A percentile compares a stretch with the other conserved stretches of the same genome.
Conservation (phyloP, 1,284 basidiomycete species). For the Fomitopsis betulina region DNA sequence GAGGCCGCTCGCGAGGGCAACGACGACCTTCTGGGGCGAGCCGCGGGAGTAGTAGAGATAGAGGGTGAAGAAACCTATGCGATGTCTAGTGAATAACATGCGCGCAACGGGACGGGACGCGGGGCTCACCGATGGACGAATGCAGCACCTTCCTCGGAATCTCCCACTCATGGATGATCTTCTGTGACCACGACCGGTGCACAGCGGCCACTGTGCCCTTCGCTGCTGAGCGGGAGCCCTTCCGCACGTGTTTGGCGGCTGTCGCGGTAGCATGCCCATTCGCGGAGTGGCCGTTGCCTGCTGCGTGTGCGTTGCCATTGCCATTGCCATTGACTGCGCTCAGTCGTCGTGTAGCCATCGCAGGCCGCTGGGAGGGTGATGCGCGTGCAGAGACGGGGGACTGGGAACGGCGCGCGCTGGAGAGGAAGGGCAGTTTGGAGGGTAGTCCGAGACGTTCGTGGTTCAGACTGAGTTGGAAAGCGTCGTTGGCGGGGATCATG, state of each 20-base stretch:
- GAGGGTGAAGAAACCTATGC: slow-evolving; percentile 78
- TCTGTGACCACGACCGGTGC: not conserved
- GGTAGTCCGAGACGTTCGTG: slow-evolving; percentile 39
- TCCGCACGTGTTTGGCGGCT: not conserved
- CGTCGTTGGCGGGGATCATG: slow-evolving; percentile 51
- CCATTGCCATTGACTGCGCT: not conserved
- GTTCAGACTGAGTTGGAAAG: slow-evolving; percentile 41
- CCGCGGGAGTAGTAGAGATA: slow-evolving; percentile 66
- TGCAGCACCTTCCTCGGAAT: slow-evolving; percentile 91
- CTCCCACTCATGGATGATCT: slow-evolving; percentile 60
- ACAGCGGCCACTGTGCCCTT: not conserved
- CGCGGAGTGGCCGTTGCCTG: not conserved
- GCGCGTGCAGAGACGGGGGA: slow-evolving; percentile 4
- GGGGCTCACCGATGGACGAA: slow-evolving; percentile 73
- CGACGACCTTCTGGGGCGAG: slow-evolving; percentile 54
- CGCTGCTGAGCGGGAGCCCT: not conserved
- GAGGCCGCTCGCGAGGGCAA: slow-evolving; percentile 63
- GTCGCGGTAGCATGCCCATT: slow-evolving; percentile 10
- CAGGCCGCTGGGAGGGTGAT: slow-evolving; percentile 9
- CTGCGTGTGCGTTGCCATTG: not conserved
- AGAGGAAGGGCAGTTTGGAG: slow-evolving; percentile 38
- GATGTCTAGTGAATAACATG: not conserved
- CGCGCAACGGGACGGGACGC: slow-evolving; percentile 24
- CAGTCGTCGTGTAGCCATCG: slow-evolving; percentile 4
- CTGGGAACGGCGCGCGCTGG: slow-evolving; percentile 17